phyloP scores from a whole-genome alignment of 2,329 filamentous ascomycete genomes.

The Fonsecaea pugnacius region DNA sequence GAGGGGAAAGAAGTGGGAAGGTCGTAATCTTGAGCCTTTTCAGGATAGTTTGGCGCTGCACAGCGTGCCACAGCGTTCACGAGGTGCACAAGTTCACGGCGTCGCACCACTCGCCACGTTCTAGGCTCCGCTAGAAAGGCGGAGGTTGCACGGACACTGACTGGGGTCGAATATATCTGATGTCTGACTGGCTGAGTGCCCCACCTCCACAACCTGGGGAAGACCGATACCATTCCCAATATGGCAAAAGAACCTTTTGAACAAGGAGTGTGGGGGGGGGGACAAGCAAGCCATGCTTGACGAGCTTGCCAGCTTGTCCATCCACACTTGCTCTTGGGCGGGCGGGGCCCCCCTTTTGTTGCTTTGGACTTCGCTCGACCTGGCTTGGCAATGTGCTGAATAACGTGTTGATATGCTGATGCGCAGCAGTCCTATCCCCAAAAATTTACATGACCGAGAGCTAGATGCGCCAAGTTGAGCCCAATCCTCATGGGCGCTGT shows the following conservation, averaged over 20 bases:
- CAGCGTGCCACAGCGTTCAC: no score
- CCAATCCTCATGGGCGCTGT: neutral
- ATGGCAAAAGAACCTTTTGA: neutral
- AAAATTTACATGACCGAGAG: neutral
- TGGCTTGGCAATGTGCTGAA: neutral
- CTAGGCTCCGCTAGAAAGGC: neutral
- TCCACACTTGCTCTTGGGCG: no score
- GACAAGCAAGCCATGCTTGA: neutral
- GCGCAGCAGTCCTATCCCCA: neutral
- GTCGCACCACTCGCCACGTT: neutral
- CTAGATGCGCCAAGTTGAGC: neutral
- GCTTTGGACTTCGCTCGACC: neutral
- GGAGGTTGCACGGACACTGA: neutral
- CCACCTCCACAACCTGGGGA: neutral
- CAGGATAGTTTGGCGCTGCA: neutral
- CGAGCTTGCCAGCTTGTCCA: neutral
- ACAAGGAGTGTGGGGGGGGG: no score
- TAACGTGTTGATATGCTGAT: neutral
- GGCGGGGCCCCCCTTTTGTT: neutral
- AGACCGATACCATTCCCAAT: neutral
- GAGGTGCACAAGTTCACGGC: neutral
- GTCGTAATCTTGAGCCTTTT: neutral
- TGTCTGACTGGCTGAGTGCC: neutral
- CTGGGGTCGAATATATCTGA: neutral
- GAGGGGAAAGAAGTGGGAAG: neutral